Conservation (phyloP, 805 yeast species). For the Lipomyces sp. region DNA sequence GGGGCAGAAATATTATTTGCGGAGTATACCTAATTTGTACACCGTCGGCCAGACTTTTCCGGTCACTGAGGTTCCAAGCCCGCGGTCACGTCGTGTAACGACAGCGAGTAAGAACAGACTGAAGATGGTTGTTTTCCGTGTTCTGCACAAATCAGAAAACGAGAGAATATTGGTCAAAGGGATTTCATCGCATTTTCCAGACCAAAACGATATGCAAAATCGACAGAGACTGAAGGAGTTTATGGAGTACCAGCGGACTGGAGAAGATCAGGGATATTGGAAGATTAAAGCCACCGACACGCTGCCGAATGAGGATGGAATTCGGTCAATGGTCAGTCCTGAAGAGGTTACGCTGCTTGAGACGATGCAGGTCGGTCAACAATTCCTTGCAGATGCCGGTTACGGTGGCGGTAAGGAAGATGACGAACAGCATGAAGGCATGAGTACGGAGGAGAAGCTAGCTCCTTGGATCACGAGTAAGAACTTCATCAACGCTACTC, state of each 20-base stretch:
- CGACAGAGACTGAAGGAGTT: slow-evolving; percentile 94
- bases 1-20: slow-evolving; percentile 68
- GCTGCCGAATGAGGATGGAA: slow-evolving; percentile 75
- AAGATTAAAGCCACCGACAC: slow-evolving; percentile 71
- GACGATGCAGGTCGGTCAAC: slow-evolving; percentile 93
- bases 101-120: slow-evolving; percentile 88
- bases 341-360: slow-evolving; percentile 88
- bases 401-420: slow-evolving; percentile 52
- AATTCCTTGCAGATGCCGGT: slow-evolving; percentile 78
- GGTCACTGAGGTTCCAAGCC: slow-evolving; percentile 94
- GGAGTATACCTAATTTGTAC: slow-evolving; percentile 72
- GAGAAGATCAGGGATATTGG: slow-evolving; percentile 95
- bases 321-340: slow-evolving; percentile 83
- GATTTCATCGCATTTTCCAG: slow-evolving; percentile 91
- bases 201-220: slow-evolving; percentile 95
- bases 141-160: slow-evolving; percentile 73
- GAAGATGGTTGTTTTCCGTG: slow-evolving; percentile 90
- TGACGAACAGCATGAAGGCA: slow-evolving; percentile 52
- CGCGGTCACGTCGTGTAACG: slow-evolving; percentile 94
- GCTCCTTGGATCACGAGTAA: slow-evolving; percentile 95
- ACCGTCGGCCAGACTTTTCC: slow-evolving; percentile 93
- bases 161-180: slow-evolving; percentile 83
- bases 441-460: slow-evolving; percentile 76
- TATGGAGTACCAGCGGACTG: slow-evolving; percentile 95
- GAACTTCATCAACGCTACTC: slow-evolving; percentile 90